A percentile compares a stretch with the other conserved stretches of the same genome.
phyloP scores from a whole-genome alignment of 331 rosid species.

The Erythrophleum ivorense region DNA sequence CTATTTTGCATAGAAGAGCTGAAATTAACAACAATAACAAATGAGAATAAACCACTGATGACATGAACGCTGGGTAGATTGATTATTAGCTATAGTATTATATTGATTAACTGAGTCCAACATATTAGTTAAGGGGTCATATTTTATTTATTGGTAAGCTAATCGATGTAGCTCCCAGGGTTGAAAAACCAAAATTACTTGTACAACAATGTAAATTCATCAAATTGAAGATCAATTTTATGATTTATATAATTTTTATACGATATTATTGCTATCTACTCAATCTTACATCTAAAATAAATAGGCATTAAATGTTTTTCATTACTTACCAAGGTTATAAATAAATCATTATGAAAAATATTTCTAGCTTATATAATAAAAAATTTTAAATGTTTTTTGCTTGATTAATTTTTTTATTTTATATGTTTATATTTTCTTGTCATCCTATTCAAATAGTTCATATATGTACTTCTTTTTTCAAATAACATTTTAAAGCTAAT shows the following conservation, averaged over 20 bases:
- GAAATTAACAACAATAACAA: conserved; percentile 49
- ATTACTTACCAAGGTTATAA: not conserved
- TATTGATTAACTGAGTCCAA: not conserved
- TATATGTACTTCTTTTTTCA: not conserved
- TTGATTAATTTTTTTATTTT: no score
- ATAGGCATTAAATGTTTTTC: not conserved
- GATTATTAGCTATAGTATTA: not conserved
- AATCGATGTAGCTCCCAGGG: not conserved
- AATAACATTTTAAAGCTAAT: not conserved
- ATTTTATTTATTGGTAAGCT: not conserved
- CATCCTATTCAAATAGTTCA: not conserved
- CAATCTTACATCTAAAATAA: not conserved
- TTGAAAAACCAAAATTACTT: not conserved
- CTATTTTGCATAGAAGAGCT: conserved; percentile 95
- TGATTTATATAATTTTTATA: not conserved
- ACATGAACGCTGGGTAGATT: conserved; percentile 25
- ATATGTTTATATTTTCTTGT: not conserved
- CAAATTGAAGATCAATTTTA: not conserved
- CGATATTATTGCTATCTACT: not conserved
- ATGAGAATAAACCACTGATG: conserved; percentile 30
- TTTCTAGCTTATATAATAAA: not conserved
- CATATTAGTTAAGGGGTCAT: not conserved
- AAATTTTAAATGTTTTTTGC: no score
- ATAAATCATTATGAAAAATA: no score
- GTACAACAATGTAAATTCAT: not conserved